Evolutionary conservation across 129 eudicot species (phyloP).

Genomic region (Calendula officinalis): DNA sequence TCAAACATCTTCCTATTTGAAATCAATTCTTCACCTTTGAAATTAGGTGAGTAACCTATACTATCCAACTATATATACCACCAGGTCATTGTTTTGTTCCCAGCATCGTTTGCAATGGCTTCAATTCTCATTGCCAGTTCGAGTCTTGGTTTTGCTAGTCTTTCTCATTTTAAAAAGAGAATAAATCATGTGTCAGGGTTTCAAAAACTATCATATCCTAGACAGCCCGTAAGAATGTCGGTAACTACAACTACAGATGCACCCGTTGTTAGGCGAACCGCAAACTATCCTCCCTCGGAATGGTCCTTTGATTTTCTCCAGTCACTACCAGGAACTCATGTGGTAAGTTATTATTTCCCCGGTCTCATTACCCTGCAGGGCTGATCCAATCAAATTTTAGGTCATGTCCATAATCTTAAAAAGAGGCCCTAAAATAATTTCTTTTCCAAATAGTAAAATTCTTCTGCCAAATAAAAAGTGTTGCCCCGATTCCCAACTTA

Average conservation of each 20-base stretch:
- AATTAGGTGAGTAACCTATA: too few relatives aligned
- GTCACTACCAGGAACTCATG: constrained; percentile 19
- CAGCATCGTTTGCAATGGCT: constrained; percentile 18
- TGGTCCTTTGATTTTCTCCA: constrained; percentile 31
- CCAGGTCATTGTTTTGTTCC: too few relatives aligned
- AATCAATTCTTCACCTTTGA: too few relatives aligned
- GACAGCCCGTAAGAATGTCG: neutral
- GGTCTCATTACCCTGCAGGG: too few relatives aligned
- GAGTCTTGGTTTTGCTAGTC: neutral
- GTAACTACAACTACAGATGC: constrained; percentile 4
- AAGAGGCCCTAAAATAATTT: too few relatives aligned
- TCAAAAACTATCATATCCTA: neutral
- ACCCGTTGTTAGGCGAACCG: constrained; percentile 27
- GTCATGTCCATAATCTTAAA: too few relatives aligned
- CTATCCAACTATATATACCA: too few relatives aligned
- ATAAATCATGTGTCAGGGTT: neutral
- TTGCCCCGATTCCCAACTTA: too few relatives aligned
- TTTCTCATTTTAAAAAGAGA: neutral
- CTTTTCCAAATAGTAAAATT: too few relatives aligned
- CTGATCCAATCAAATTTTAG: too few relatives aligned
- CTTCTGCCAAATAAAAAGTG: too few relatives aligned
- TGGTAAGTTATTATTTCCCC: constrained; percentile 2
- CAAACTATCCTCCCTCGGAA: constrained; percentile 32
- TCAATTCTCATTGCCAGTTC: neutral
- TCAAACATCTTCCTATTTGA: too few relatives aligned